Conservation (phyloP, 768 basidiomycete species). For the Mycena venus region DNA sequence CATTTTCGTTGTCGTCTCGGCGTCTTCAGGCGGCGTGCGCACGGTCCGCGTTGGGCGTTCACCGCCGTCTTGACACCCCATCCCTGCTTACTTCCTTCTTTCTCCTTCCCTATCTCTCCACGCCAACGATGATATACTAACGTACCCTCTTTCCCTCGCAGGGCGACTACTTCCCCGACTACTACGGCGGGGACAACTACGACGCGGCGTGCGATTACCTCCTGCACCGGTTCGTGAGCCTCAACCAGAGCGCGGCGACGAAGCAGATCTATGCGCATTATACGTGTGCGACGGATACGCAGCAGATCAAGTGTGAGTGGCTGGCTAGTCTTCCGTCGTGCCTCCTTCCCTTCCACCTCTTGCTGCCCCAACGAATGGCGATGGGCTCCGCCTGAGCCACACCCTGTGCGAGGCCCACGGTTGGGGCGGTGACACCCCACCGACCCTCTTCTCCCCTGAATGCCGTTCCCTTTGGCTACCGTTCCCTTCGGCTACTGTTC, state of each 20-base stretch:
- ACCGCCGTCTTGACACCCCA: neutral
- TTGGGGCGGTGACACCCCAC: too few relatives aligned
- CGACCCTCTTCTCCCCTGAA: too few relatives aligned
- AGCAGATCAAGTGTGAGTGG: conserved; percentile 87
- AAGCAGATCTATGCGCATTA: conserved; percentile 95
- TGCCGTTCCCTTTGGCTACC: conserved; percentile 67
- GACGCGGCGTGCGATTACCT: conserved; percentile 90
- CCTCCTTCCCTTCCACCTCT: neutral
- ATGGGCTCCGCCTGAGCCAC: too few relatives aligned
- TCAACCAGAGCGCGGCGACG: conserved; percentile 91
- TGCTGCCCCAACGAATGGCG: too few relatives aligned
- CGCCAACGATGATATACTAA: conserved; percentile 40
- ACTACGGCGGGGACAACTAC: conserved; percentile 86
- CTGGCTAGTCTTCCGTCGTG: neutral
- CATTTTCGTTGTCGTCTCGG: too few relatives aligned
- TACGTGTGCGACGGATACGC: conserved; percentile 96
- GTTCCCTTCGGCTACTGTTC: conserved; percentile 66
- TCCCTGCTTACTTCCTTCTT: neutral
- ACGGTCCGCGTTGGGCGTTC: neutral
- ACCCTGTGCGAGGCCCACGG: too few relatives aligned
- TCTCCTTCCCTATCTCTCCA: neutral
- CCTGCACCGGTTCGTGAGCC: conserved; percentile 82
- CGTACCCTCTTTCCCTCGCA: conserved; percentile 58
- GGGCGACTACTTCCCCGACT: conserved; percentile 93
- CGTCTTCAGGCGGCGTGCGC: neutral